Evolutionary conservation across 106 monocot genomes (phyloP), one percentile per base, ranked within the genome.

Genomic region (Allium fistulosum): DNA sequence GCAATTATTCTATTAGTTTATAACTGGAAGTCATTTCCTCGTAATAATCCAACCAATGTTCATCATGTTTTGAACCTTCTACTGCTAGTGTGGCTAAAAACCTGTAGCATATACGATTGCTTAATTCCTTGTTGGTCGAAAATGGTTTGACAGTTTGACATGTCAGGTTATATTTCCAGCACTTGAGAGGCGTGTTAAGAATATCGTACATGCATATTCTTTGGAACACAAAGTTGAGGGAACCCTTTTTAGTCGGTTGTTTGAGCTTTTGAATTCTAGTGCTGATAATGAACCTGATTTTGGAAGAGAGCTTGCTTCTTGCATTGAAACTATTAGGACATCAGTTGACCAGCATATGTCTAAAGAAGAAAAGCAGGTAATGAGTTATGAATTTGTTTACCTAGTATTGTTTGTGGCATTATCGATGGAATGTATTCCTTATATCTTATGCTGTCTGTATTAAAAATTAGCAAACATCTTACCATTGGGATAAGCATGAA

Each of bases 321-420:
- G 83, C 69, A 86, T 79, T 53, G 83, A 88, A 72, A 85, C 83
- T 59, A 84, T 93, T 53, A 80, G 84, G 11, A 93, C 88, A 69
- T 86, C 81, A 59, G 77, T 93, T 55, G 69, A 70, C 69, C 93
- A 93, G 15, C 93, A 93, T 67, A 86, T 93, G 93, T 89, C 79
- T 6, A 93, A 93, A 76, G 93, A 93, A 89, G 89, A 93, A 73
- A 88, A 93, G 50, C 93, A 93, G 80, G 92, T 93, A 53, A 37
- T 37, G 37, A 37, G 5, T 37, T 37, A 37, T 37, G 37, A 37
- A 37, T 37, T 37, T 37, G 37, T 37, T 37, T 37, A 37, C 37
- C 37, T 37, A 37, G 37, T 5, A 37, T 37, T 2, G 37, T 37
- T 37, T 37, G 37, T 2, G 37, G 37, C 37, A 37, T 37, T 37